A percentile compares a stretch with the other conserved stretches of the same genome.
Conservation (phyloP, 495 filamentous ascomycete genomes). For the Parathielavia hyrcaniae region DNA sequence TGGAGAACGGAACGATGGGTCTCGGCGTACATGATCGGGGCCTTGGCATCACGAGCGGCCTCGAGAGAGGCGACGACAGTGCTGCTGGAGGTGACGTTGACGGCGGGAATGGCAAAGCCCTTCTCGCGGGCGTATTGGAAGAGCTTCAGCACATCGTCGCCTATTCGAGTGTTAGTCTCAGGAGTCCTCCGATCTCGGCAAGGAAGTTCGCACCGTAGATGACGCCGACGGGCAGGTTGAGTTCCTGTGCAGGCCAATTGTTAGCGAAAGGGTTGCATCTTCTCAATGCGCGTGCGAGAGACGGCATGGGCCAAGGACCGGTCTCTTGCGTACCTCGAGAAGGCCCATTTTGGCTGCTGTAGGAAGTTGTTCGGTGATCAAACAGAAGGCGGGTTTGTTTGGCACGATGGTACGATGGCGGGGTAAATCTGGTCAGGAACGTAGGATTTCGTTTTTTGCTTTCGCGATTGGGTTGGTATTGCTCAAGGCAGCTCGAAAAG, state of each 20-base stretch:
- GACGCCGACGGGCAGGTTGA: conserved; percentile 23
- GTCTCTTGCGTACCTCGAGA: conserved; percentile 12
- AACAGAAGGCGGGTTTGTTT: background rate
- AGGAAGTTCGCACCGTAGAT: conserved; percentile 20
- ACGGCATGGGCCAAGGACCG: background rate
- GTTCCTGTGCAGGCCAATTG: conserved; percentile 10
- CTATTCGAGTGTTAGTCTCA: conserved; percentile 6
- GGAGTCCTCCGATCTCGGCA: conserved; percentile 6
- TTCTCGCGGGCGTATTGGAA: conserved; percentile 83
- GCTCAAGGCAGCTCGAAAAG: background rate
- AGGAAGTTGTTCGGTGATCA: background rate
- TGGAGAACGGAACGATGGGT: background rate
- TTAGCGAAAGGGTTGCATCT: background rate
- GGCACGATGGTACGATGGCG: conserved; percentile 1
- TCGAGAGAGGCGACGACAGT: conserved; percentile 85
- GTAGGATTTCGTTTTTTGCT: background rate
- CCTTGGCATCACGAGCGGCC: conserved; percentile 81
- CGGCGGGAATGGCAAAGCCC: conserved; percentile 75
- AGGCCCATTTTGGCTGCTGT: conserved; percentile 18
- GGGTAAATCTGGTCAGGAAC: conserved; percentile 1
- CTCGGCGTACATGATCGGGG: conserved; percentile 59
- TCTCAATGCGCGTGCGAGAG: background rate
- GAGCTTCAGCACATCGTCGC: conserved; percentile 64
- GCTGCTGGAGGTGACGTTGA: conserved; percentile 88
- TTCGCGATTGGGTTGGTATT: conserved; percentile 1